A percentile compares a stretch with the other conserved stretches of the same genome.
Conservation (phyloP, 192 early-diverging fungal species). For the Dispira parvispora region DNA sequence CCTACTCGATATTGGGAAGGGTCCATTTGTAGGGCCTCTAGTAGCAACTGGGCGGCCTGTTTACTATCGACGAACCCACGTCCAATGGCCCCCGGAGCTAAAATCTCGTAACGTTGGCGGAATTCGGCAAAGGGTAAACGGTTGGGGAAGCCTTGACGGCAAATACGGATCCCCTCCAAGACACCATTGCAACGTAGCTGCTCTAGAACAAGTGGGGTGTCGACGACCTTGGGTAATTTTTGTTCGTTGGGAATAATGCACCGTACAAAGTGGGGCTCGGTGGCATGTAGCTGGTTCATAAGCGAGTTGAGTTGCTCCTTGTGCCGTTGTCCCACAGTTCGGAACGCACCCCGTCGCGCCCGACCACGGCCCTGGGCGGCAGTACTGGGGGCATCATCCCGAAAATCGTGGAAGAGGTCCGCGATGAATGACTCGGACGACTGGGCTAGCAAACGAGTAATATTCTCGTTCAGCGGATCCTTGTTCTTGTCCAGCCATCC, state of each 20-base stretch:
- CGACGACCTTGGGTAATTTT: constrained; percentile 68
- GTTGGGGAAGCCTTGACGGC: constrained; percentile 89
- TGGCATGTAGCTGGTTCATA: constrained; percentile 81
- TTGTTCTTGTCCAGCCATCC: constrained; percentile 99
- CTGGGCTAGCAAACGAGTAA: constrained; percentile 68
- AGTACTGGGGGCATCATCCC: constrained; percentile 29
- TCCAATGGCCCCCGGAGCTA: constrained; percentile 62
- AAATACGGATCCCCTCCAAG: constrained; percentile 91
- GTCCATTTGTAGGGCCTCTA: constrained; percentile 63
- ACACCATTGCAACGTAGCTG: constrained; percentile 96
- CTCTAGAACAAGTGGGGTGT: constrained; percentile 74
- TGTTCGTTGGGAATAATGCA: constrained; percentile 93
- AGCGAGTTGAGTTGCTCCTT: constrained; percentile 82
- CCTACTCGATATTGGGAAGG: constrained; percentile 74
- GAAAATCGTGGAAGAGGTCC: constrained; percentile 66
- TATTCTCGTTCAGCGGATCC: constrained; percentile 90
- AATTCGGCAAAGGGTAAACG: constrained; percentile 85
- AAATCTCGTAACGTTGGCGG: constrained; percentile 81
- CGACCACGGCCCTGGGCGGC: constrained; percentile 18
- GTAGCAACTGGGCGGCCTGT: constrained; percentile 60
- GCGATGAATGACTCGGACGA: constrained; percentile 68
- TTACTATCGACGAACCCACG: constrained; percentile 77
- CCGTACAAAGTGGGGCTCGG: constrained; percentile 94
- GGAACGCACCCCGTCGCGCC: constrained; percentile 73
- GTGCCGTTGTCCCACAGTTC: constrained; percentile 86